Conservation (phyloP, 495 filamentous ascomycete species). For the Neurospora cerealis region DNA sequence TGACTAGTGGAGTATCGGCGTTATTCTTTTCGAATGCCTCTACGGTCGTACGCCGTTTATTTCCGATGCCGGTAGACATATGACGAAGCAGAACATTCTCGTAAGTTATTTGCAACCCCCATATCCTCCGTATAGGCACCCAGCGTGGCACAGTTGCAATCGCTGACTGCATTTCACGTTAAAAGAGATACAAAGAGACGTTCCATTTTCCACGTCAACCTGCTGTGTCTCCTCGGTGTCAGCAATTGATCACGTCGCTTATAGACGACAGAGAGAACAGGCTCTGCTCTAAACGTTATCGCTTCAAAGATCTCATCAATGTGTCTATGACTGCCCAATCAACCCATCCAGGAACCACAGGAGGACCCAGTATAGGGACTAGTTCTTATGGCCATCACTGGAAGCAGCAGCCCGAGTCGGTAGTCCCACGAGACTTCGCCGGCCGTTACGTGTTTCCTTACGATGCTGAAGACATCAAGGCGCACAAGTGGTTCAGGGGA, state of each 20-base stretch:
- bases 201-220: slow-evolving; percentile 57
- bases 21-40: slow-evolving; percentile 89
- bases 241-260: slow-evolving; percentile 65
- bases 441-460: slow-evolving; percentile 62
- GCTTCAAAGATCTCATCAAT: slow-evolving; percentile 46
- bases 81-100: slow-evolving; percentile 73
- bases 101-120: slow-evolving; percentile 34
- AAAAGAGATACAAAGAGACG: slow-evolving; percentile 32
- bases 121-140: slow-evolving; percentile 3
- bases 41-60: slow-evolving; percentile 89
- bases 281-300: slow-evolving; percentile 64
- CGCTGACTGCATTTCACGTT: not conserved
- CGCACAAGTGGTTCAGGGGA: slow-evolving; percentile 61
- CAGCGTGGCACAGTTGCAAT: not conserved
- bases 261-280: slow-evolving; percentile 69
- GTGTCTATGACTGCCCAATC: not conserved
- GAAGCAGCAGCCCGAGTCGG: slow-evolving; percentile 6
- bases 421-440: slow-evolving; percentile 23
- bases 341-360: not conserved
- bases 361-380: not conserved
- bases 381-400: slow-evolving; percentile 1
- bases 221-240: slow-evolving; percentile 48
- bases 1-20: slow-evolving; percentile 93
- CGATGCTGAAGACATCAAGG: slow-evolving; percentile 70
- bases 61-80: slow-evolving; percentile 58